Percentiles rank a stretch among this genome's conserved stretches.
Conservation (phyloP, 2,329 filamentous ascomycete genomes). For the Talaromyces sp. region DNA sequence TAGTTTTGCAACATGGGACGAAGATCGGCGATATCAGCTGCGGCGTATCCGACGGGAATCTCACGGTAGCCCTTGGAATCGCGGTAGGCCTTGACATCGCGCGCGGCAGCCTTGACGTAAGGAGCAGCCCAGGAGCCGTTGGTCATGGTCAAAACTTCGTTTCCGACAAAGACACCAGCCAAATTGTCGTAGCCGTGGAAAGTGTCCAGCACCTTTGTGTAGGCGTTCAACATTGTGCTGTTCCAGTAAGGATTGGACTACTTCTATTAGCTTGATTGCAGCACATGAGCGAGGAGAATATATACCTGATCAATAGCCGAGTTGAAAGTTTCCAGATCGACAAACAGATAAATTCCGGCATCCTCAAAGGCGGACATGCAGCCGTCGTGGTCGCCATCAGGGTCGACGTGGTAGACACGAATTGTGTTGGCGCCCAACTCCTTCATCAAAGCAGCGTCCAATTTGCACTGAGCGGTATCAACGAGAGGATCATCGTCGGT, state of each 20-base stretch:
- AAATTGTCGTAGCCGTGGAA: slow-evolving; percentile 76
- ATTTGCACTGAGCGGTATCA: slow-evolving; percentile 69
- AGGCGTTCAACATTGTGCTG: slow-evolving; percentile 63
- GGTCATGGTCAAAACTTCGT: slow-evolving; percentile 64
- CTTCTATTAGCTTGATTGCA: not conserved
- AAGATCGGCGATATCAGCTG: slow-evolving; percentile 72
- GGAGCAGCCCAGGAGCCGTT: slow-evolving; percentile 64
- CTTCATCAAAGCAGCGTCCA: slow-evolving; percentile 74
- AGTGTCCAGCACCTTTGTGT: slow-evolving; percentile 68
- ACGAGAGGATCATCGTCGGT: slow-evolving; percentile 70
- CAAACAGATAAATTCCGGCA: slow-evolving; percentile 76
- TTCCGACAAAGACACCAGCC: slow-evolving; percentile 81
- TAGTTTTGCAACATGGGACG: slow-evolving; percentile 67
- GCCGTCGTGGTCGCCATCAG: slow-evolving; percentile 64
- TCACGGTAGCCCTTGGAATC: slow-evolving; percentile 70
- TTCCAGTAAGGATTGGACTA: slow-evolving; percentile 67
- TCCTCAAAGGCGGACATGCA: slow-evolving; percentile 80
- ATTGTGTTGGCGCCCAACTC: slow-evolving; percentile 77
- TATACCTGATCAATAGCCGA: slow-evolving; percentile 28
- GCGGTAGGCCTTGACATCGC: slow-evolving; percentile 79
- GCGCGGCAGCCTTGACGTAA: slow-evolving; percentile 75
- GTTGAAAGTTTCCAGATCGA: slow-evolving; percentile 64
- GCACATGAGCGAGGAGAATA: not conserved
- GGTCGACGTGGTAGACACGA: slow-evolving; percentile 83
- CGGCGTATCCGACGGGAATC: slow-evolving; percentile 82